A percentile compares a stretch with the other conserved stretches of the same genome.
These are phyloP conservation scores for Pilaira anomala DNA, from an alignment of 192 early-diverging fungal species.

Conservation along the genomic window DNA sequence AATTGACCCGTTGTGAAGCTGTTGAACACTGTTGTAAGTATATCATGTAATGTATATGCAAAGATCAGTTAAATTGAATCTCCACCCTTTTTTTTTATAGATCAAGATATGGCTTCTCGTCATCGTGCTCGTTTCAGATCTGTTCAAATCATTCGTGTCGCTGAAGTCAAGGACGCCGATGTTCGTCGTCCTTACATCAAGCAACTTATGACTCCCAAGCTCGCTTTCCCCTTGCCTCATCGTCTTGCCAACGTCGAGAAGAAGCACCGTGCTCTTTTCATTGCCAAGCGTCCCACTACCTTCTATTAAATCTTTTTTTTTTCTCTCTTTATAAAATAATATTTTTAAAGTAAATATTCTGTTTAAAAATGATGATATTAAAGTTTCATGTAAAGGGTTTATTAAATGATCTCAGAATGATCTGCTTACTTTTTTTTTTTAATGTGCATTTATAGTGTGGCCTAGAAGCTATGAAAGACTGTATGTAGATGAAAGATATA, in stretches of 20 bases:
- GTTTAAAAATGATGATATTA: no score
- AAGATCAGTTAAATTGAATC: not conserved
- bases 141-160: slow-evolving; percentile 99
- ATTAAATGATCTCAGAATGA: no score
- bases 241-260: slow-evolving; percentile 83
- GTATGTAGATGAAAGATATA: no score
- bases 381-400: no score
- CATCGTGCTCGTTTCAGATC: slow-evolving; percentile 97
- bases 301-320: slow-evolving; percentile 61
- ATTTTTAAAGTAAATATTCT: no score
- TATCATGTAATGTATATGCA: not conserved
- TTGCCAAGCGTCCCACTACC: slow-evolving; percentile 92
- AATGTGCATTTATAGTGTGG: no score
- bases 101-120: slow-evolving; percentile 98
- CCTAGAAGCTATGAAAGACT: no score
- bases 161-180: slow-evolving; percentile 81
- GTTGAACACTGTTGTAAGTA: slow-evolving; percentile 57
- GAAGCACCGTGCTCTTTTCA: slow-evolving; percentile 78
- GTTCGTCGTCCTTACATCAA: slow-evolving; percentile 97
- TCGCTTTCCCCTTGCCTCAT: slow-evolving; percentile 99
- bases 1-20: slow-evolving; percentile 80
- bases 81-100: not conserved
- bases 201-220: slow-evolving; percentile 84
- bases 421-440: no score
- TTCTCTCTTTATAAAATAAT: no score